A percentile compares a stretch with the other conserved stretches of the same genome.
Conservation (phyloP, 75 land plant genomes). For the Sequoiadendron giganteum region DNA sequence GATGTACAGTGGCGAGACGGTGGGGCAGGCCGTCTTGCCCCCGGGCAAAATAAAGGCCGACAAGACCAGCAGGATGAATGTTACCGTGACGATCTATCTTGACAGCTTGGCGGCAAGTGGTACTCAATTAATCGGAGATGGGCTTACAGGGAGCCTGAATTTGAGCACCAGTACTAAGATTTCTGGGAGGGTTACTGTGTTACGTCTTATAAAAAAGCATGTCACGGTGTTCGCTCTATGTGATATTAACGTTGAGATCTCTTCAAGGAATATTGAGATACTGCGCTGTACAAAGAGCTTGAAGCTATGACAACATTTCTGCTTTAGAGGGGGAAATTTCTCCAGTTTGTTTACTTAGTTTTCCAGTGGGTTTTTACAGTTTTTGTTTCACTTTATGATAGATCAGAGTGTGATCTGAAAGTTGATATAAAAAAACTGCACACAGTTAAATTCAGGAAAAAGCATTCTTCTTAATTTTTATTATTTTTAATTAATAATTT, state of each 20-base stretch:
- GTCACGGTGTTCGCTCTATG: conserved; percentile 29
- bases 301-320: conserved; percentile 4
- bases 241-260: conserved; percentile 16
- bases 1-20: conserved; percentile 17
- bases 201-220: conserved; percentile 34
- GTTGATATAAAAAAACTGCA: too few relatives aligned
- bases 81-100: conserved; percentile 25
- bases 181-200: conserved; percentile 37
- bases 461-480: too few relatives aligned
- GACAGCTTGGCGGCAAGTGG: conserved; percentile 2
- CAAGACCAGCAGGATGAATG: conserved; percentile 21
- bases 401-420: too few relatives aligned
- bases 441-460: too few relatives aligned
- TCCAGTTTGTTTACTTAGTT: too few relatives aligned
- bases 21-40: conserved; percentile 25
- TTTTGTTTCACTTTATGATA: too few relatives aligned
- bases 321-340: too few relatives aligned
- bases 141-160: conserved; percentile 11
- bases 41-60: conserved; percentile 29
- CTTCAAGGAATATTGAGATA: background rate
- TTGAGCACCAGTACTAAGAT: conserved; percentile 24
- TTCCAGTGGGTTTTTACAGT: too few relatives aligned
- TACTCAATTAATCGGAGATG: conserved; percentile 15
- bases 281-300: background rate
- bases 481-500: too few relatives aligned